Evolutionary conservation across 768 basidiomycete genomes (phyloP).

Genomic region (Dioszegia crocea): DNA sequence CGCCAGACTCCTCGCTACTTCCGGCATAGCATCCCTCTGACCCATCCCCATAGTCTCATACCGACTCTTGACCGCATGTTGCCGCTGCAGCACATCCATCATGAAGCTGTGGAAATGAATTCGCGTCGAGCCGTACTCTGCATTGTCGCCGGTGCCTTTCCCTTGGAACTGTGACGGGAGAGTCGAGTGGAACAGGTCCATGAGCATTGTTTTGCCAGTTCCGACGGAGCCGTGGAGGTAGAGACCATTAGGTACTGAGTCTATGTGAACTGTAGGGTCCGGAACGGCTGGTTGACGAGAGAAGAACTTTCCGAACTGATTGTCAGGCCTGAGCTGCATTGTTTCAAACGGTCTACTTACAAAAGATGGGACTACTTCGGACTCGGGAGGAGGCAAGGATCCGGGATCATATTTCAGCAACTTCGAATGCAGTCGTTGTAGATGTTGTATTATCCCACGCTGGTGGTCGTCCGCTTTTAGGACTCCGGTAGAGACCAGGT

Average conservation of each 20-base stretch:
- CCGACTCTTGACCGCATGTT: slow-evolving; percentile 28
- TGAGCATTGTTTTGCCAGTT: slow-evolving; percentile 92
- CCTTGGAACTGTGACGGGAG: slow-evolving; percentile 52
- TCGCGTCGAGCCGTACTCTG: slow-evolving; percentile 51
- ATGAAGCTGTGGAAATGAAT: slow-evolving; percentile 99
- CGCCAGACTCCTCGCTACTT: slow-evolving; percentile 82
- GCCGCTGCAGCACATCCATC: slow-evolving; percentile 93
- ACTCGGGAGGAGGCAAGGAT: slow-evolving; percentile 54
- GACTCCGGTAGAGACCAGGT: slow-evolving; percentile 56
- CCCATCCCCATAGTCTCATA: slow-evolving; percentile 55
- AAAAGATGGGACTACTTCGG: slow-evolving; percentile 34
- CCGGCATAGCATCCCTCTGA: slow-evolving; percentile 76
- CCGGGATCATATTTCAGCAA: slow-evolving; percentile 70
- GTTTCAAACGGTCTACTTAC: slow-evolving; percentile 14
- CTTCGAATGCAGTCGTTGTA: slow-evolving; percentile 73
- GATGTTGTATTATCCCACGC: slow-evolving; percentile 70
- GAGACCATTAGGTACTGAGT: slow-evolving; percentile 71
- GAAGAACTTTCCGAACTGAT: slow-evolving; percentile 32
- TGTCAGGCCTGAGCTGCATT: not conserved
- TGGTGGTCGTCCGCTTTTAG: slow-evolving; percentile 79
- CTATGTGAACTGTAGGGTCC: slow-evolving; percentile 51
- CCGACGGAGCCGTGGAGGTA: slow-evolving; percentile 97
- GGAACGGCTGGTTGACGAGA: slow-evolving; percentile 12
- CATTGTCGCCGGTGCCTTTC: not conserved
- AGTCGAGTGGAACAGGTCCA: slow-evolving; percentile 92